Evolutionary conservation across 768 basidiomycete species (phyloP).

Genomic region (Naganishia kalamii): DNA sequence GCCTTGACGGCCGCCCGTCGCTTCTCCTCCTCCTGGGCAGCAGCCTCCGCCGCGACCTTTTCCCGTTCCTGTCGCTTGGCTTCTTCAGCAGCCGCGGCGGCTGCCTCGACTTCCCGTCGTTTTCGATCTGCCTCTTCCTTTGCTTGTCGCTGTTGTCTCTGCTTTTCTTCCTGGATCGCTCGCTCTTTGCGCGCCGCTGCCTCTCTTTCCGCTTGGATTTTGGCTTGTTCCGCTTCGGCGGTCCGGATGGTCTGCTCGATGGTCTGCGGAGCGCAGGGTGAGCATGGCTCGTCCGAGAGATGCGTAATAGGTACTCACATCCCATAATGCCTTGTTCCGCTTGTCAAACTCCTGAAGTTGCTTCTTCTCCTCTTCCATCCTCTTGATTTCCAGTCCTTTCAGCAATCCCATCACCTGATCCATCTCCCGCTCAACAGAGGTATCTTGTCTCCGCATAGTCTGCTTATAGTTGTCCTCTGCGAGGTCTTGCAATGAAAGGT

Average conservation of each 20-base stretch:
- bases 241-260: conserved; percentile 52
- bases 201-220: conserved; percentile 50
- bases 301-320: conserved; percentile 26
- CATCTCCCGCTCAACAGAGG: conserved; percentile 27
- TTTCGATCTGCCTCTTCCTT: conserved; percentile 24
- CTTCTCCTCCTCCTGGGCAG: conserved; percentile 16
- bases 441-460: conserved; percentile 22
- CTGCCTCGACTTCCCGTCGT: conserved; percentile 21
- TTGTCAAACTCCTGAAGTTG: conserved; percentile 62
- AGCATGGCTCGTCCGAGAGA: not conserved
- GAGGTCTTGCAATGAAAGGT: conserved; percentile 1
- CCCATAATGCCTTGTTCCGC: conserved; percentile 62
- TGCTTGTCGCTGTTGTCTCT: conserved; percentile 5
- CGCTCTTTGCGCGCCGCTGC: conserved; percentile 50
- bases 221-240: conserved; percentile 51
- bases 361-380: conserved; percentile 63
- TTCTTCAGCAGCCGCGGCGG: conserved; percentile 3
- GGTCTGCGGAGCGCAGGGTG: conserved; percentile 39
- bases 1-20: conserved; percentile 8
- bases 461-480: conserved; percentile 29
- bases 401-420: conserved; percentile 37
- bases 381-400: conserved; percentile 30
- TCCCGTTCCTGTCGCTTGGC: conserved; percentile 11
- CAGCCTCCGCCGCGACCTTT: conserved; percentile 21
- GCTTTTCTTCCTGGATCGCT: conserved; percentile 37